Base-by-base conservation (phyloP, 306 rosid species). In the Leucaena leucocephala region DNA sequence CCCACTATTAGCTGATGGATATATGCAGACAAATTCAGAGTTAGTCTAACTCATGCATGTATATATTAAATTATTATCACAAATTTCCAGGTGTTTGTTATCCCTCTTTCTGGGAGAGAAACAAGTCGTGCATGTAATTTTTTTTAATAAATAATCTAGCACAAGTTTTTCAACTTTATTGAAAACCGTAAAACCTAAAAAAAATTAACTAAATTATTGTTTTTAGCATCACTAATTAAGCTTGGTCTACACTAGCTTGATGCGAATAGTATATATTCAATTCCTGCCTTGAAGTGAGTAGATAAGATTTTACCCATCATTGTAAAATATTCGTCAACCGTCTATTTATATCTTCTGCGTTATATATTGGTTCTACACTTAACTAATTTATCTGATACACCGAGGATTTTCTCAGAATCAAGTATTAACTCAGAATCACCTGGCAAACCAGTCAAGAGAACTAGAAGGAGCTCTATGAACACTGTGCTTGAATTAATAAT, bases 1-100 rank as follows among this genome's bases (percentile, higher is more conserved):
- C 65, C 87, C 36, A 82, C n/a, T 42, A 82, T 16, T 40, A 87
- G 73, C 90, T 85, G 79, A 80, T 22, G 7, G 11, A 71, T 27
- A 27, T 27, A 27, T 19, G 2, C 22, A 38, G 1, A 52, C 49
- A 44, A 7, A 61, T 15, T 69, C 74, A 69, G 9, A 72, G 55
- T 68, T 12, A 81, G 81, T 71, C 27, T 63, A 14, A 17, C 3
- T 58, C 16, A 44, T 50, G 16, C 33, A 38, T 57, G 34, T 14
- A 40, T 8, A 7, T 40, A 66, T 2, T 66, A 55, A 55, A 55
- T 17, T 39, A 66, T 1, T 35, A 14, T n/a, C n/a, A 15, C 68
- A 35, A 35, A 15, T 63, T 35, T 63, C n/a, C 19, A 63, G 12
- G 68, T 35, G 21, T 34, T 63, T 61, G 17, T 5, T 27, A 10